Evolutionary conservation across 495 filamentous ascomycete species (phyloP), one percentile per base, ranked within the genome.

Genomic region (Geoglossum glabrum): DNA sequence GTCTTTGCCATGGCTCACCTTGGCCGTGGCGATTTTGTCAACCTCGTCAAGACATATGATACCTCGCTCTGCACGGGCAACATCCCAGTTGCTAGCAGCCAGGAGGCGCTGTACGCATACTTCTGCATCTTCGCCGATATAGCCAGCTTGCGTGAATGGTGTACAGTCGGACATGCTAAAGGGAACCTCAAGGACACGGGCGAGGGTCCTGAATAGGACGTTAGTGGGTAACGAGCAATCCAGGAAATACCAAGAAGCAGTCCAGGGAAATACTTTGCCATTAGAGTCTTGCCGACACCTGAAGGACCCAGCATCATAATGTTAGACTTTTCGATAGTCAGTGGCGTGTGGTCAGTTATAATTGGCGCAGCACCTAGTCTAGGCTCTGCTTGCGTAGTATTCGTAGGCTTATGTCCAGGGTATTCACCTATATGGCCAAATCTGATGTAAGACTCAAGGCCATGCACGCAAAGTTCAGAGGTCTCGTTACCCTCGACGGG

Each of bases 161-260:
- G 93, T 97, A 70, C 93, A 97, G 66, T 98, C 93, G 59, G 88
- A 92, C 68, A 97, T 97, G 60, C 86, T 90, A 67, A 98, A 96
- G 0, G 92, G 93, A 1, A 97, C 92, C 55, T 92, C 89, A 23
- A 98, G 71, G 3, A 87, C 78, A 28, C 79, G 73, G 13, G 85
- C 85, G 19, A 90, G 72, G 0, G 83, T 87, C 25, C 30, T 36
- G n/a, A 34, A 9, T 34, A 34, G 31, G 25, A 19, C 23, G 57
- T 75, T 72, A 64, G 75, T 77, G 68, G 50, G 6, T 13, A 56
- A 3, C 8, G 31, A 51, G 28, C 9, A 57, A 28, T 21, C 19
- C 13, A 15, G 27, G 11, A 8, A 23, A 68, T 71, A 33, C 13
- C 15, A n/a, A 2, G 17, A 11, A 52, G 10, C 9, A 15, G 54